A percentile compares a stretch with the other conserved stretches of the same genome.
Evolutionary conservation across 306 rosid genomes (phyloP).

Genomic region (Prunus persica): DNA sequence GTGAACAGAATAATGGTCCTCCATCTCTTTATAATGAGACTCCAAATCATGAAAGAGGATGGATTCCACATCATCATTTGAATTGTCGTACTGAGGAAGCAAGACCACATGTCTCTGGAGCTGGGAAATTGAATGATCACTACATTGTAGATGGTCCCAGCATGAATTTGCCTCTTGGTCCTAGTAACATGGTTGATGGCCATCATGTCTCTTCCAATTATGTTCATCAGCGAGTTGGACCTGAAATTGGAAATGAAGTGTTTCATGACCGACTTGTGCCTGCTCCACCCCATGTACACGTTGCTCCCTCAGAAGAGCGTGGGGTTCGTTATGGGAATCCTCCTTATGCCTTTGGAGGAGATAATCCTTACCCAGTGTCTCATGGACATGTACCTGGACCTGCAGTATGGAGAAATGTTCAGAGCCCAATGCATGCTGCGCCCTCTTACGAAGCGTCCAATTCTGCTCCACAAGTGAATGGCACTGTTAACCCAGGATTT

Average conservation of each 20-base stretch:
- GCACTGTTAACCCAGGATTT: conserved; percentile 55
- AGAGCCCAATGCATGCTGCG: conserved; percentile 48
- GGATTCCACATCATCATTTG: conserved; percentile 61
- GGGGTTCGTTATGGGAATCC: conserved; percentile 56
- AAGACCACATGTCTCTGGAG: conserved; percentile 48
- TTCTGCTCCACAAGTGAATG: conserved; percentile 54
- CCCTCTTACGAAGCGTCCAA: conserved; percentile 58
- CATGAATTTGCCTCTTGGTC: conserved; percentile 52
- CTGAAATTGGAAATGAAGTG: conserved; percentile 61
- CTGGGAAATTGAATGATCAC: conserved; percentile 61
- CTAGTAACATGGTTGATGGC: conserved; percentile 50
- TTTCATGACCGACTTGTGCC: conserved; percentile 67
- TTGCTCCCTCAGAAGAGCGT: conserved; percentile 63
- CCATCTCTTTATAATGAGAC: conserved; percentile 53
- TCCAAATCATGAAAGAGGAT: conserved; percentile 67
- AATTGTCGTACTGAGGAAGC: conserved; percentile 56
- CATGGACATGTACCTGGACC: conserved; percentile 59
- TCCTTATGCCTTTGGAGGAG: conserved; percentile 62
- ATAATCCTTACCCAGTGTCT: conserved; percentile 47
- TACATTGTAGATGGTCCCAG: conserved; percentile 61
- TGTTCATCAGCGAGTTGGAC: conserved; percentile 53
- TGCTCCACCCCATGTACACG: conserved; percentile 41
- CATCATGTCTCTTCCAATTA: conserved; percentile 47
- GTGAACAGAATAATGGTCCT: conserved; percentile 51
- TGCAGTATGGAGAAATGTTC: conserved; percentile 62